phyloP scores from a whole-genome alignment of 1,284 basidiomycete species.

The Calocybe gambosa region DNA sequence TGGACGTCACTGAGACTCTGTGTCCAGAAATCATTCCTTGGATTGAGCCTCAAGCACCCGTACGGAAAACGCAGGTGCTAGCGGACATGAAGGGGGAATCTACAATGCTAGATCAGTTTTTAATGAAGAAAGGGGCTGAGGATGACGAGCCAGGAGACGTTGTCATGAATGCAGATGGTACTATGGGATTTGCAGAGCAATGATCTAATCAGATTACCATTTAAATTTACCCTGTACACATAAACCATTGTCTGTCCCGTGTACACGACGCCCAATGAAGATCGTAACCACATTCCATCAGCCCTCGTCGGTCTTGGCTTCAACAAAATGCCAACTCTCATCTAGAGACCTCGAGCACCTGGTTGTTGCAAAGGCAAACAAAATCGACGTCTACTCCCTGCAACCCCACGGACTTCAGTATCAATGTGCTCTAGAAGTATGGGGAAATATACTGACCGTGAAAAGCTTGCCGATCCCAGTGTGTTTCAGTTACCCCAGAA shows the following conservation, averaged over 20 bases:
- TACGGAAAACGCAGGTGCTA: conserved; percentile 35
- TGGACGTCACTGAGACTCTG: not conserved
- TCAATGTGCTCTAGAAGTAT: conserved; percentile 54
- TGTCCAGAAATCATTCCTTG: conserved; percentile 50
- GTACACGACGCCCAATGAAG: conserved; percentile 41
- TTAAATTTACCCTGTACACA: not conserved
- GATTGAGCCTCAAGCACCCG: conserved; percentile 33
- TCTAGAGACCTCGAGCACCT: conserved; percentile 52
- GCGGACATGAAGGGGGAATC: conserved; percentile 20
- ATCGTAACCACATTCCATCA: conserved; percentile 63
- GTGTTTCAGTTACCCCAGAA: conserved; percentile 18
- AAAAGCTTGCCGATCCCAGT: conserved; percentile 50
- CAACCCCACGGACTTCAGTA: conserved; percentile 48
- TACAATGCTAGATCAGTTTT: conserved; percentile 43
- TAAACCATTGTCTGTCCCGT: not conserved
- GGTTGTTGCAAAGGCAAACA: conserved; percentile 58
- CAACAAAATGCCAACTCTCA: conserved; percentile 53
- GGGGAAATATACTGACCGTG: conserved; percentile 57
- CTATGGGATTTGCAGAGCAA: conserved; percentile 26
- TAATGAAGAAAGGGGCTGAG: conserved; percentile 21
- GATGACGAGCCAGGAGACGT: conserved; percentile 24
- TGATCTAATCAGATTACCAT: not conserved
- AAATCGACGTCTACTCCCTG: conserved; percentile 60
- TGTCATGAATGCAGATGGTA: conserved; percentile 35
- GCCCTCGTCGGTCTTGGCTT: conserved; percentile 57